Evolutionary conservation across 2,329 filamentous ascomycete genomes (phyloP).

Genomic region (Xylaria sp.): DNA sequence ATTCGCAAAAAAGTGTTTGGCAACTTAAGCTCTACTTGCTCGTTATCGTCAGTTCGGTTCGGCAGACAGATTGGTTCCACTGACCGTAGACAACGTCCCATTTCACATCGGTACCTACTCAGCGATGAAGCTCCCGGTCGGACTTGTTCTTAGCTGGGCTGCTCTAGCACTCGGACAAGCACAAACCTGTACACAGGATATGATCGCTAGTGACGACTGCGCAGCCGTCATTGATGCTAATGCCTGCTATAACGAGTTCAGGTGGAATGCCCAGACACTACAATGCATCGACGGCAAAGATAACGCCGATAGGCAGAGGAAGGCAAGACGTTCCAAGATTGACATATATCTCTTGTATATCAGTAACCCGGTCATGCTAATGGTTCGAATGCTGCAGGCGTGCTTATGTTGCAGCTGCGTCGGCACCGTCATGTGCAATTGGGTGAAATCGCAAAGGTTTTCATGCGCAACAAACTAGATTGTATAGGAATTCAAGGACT

Average conservation of each 20-base stretch:
- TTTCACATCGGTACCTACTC: constrained; percentile 16
- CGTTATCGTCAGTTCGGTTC: constrained; percentile 16
- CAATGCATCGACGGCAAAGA: constrained; percentile 51
- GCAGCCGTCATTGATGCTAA: constrained; percentile 53
- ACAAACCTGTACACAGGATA: constrained; percentile 49
- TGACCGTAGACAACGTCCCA: constrained; percentile 5
- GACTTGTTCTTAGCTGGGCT: constrained; percentile 41
- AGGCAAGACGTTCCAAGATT: constrained; percentile 40
- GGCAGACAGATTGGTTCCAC: constrained; percentile 15
- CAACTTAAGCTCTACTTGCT: constrained; percentile 14
- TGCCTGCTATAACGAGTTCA: constrained; percentile 55
- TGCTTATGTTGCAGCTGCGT: constrained; percentile 54
- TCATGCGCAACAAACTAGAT: constrained; percentile 38
- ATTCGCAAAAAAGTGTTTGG: constrained; percentile 23
- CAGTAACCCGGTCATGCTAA: neutral
- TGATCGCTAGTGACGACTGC: constrained; percentile 52
- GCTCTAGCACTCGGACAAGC: constrained; percentile 43
- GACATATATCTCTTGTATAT: neutral
- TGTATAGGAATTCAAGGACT: too few species aligned
- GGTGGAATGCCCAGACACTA: constrained; percentile 51
- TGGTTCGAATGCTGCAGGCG: constrained; percentile 40
- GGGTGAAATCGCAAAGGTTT: constrained; percentile 47
- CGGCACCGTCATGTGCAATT: constrained; percentile 51
- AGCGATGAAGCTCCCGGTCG: constrained; percentile 40
- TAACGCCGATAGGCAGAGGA: constrained; percentile 48